Evolutionary conservation across 805 yeast genomes (phyloP), one percentile per base, ranked within the genome.

Genomic region (Schwanniomyces vanrijiae): DNA sequence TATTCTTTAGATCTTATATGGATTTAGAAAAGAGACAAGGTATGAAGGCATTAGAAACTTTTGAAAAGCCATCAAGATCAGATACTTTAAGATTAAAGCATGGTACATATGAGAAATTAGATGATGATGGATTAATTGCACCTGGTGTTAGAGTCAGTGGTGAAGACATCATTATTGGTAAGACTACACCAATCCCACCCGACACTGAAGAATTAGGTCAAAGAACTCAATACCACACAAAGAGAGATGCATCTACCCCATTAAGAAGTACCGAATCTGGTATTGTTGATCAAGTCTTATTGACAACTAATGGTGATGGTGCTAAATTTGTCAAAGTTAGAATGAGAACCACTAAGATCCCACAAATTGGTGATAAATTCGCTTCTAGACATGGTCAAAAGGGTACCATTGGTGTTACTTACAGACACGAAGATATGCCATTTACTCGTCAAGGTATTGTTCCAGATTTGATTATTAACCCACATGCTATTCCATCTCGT

Each of bases 381-480:
- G 98, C 99, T 5, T 92, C 98, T 37, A 88, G 99, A 75, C 99
- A 94, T 79, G 99, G 99, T 68, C 99, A 94, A 73, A 94, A 94
- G 76, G 99, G 99, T 86, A 94, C 99, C 18, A 91, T 94, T 70
- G 99, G 99, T 84, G 94, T 94, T 53, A 94, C 99, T 0, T 94
- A 92, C 66, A 83, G 97, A 67, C 94, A 92, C 67, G 99, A 94
- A 70, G 99, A 94, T 67, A 92, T 94, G 98, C 99, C 99, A 24
- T 94, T 94, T 68, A 85, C 96, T 7, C 78, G 89, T 2, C 95
- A 92, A 68, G 99, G 99, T 68, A 71, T 92, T 65, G 97, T 92
- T 33, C 99, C 99, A 6, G 99, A 94, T 73, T 78, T 94, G 64
- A 90, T 94, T 61, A 94, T 94, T 66, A 94, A 94, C 69, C 99